Base-by-base conservation (phyloP, 2,329 filamentous ascomycete genomes). In the Fusarium sp. region DNA sequence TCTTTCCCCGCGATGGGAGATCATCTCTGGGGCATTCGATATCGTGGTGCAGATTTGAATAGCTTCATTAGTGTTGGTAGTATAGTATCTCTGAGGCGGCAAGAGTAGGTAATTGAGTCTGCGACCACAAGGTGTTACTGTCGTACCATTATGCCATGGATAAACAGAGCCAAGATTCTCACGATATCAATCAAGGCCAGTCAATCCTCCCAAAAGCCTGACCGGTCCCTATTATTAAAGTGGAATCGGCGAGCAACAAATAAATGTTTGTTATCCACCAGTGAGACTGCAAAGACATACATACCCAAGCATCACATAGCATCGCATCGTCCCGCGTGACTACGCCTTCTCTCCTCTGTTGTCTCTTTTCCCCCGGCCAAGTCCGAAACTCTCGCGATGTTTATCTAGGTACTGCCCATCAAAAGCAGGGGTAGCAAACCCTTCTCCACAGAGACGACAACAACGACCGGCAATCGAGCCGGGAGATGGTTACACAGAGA, bases 1-100 rank as follows among this genome's bases (percentile, higher is more conserved):
- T 70, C 57, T 54, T 65, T 57, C 62, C 62, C 66, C 66, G 19
- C 52, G 50, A 62, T 63, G 17, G 24, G 19, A 31, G 56, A 58
- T 56, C 33, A 28, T 43, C 21, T n/a, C n/a, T 42, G 38, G 38
- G 38, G 38, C 38, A 40, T 40, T 21, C 28, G 28, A 31, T 31
- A 31, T 31, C 28, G 38, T 21, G 19, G 17, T 19, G 38, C 38
- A 40, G 17, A 11, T 17, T 17, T 39, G 26, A 47, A 42, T 31
- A 13, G 28, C 28, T 31, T 31, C 28, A 31, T 31, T 31, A 9
- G 13, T 31, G 28, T 13, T 10, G 10, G 3, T 11, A 31, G 28
- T 10, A 10, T 19, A 19, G 19, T 19, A 11, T 10, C 10, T 31
- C 19, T 31, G 28, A 31, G 28, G 28, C 28, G 28, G 28, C 4